These are phyloP conservation scores for Linnemannia hyalina DNA, from an alignment of 192 early-diverging fungal species.

Conservation along the genomic window DNA sequence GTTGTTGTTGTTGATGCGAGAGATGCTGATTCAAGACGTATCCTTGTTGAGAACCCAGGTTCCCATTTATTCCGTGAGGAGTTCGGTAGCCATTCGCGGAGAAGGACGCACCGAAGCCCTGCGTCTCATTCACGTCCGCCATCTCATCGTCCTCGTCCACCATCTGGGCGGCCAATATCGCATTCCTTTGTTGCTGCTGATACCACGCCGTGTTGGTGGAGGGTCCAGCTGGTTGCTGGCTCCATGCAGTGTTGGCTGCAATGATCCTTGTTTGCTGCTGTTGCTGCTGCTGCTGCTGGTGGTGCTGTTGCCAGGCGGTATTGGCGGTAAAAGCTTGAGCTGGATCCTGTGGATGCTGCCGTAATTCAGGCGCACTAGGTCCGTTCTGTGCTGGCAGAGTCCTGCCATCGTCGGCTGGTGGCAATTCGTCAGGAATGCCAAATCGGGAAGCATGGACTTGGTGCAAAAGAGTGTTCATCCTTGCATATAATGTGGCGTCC, in stretches of 20 bases:
- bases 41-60: neutral
- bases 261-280: slow-evolving; percentile 16
- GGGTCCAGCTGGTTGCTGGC: no score
- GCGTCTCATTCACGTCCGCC: slow-evolving; percentile 25
- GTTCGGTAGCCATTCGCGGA: neutral
- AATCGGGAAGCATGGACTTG: slow-evolving; percentile 37
- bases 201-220: slow-evolving; percentile 28
- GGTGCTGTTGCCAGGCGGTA: neutral
- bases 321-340: neutral
- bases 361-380: neutral
- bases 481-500: slow-evolving; percentile 8
- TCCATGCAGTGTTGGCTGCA: slow-evolving; percentile 30
- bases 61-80: neutral
- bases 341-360: neutral
- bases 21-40: slow-evolving; percentile 1
- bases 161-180: slow-evolving; percentile 39
- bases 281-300: neutral
- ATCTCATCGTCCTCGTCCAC: slow-evolving; percentile 58
- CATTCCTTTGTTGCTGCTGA: slow-evolving; percentile 33
- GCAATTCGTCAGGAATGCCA: slow-evolving; percentile 30
- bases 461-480: slow-evolving; percentile 45
- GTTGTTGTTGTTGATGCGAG: neutral
- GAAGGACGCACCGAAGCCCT: neutral
- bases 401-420: neutral
- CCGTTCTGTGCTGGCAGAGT: neutral